These are phyloP conservation scores for Fragaria iinumae DNA, from an alignment of 306 rosid species.

Conservation along the genomic window DNA sequence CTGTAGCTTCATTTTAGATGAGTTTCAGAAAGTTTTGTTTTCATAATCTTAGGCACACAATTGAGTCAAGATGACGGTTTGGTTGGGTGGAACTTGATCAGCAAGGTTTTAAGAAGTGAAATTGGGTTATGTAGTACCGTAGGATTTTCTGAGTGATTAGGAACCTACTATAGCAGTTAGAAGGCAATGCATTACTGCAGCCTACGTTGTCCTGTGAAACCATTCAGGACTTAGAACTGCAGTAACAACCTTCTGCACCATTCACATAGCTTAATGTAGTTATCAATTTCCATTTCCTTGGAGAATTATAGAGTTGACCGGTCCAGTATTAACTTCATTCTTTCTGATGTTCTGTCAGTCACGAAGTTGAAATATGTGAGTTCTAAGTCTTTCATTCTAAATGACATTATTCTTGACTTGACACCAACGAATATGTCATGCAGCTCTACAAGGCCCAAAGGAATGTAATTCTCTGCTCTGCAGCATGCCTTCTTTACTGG, in stretches of 20 bases:
- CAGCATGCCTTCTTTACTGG: conserved; percentile 88
- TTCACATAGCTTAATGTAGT: neutral
- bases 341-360: too few relatives aligned
- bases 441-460: conserved; percentile 96
- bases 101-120: neutral
- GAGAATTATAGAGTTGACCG: neutral
- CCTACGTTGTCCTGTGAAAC: neutral
- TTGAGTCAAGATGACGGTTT: too few relatives aligned
- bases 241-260: too few relatives aligned
- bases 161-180: neutral
- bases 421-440: conserved; percentile 21
- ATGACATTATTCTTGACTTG: neutral
- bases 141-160: neutral
- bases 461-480: conserved; percentile 74
- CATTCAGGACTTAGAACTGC: too few relatives aligned
- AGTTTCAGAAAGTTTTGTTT: neutral
- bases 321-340: too few relatives aligned
- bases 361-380: neutral
- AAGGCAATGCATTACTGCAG: neutral
- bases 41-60: too few relatives aligned
- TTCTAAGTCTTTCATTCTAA: neutral
- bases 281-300: neutral
- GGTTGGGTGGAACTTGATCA: too few relatives aligned
- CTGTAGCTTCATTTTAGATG: neutral
- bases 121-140: neutral